Conservation (phyloP, 129 eudicot genomes). For the Helichrysum umbraculigerum region DNA sequence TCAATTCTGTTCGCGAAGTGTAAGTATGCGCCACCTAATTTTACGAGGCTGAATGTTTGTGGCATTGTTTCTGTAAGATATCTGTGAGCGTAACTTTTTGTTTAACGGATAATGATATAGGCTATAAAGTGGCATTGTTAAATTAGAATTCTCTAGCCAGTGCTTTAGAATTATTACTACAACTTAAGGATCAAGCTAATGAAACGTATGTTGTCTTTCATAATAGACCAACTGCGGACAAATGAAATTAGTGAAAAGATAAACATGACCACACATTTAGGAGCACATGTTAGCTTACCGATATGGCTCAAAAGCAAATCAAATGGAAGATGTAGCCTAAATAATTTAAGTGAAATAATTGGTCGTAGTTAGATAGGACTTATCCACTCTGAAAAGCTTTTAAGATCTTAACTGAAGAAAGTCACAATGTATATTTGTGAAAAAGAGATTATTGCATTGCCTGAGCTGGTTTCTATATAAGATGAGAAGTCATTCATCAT, state of each 20-base stretch:
- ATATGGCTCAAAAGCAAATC: slow-evolving; percentile 6
- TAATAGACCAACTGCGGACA: not conserved
- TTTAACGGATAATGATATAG: slow-evolving; percentile 10
- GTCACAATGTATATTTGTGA: not conserved
- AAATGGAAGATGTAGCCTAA: not conserved
- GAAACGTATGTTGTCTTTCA: not conserved
- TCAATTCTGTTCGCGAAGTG: slow-evolving; percentile 85
- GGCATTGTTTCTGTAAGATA: slow-evolving; percentile 11
- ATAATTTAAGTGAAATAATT: not conserved
- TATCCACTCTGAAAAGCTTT: not conserved
- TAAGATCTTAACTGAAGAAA: not conserved
- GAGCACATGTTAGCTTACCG: not conserved
- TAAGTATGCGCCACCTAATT: slow-evolving; percentile 40
- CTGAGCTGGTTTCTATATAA: not conserved
- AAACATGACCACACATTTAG: slow-evolving; percentile 7
- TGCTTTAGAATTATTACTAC: not conserved
- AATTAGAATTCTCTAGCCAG: not conserved
- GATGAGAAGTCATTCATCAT: not conserved
- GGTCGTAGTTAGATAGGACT: not conserved
- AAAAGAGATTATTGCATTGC: slow-evolving; percentile 10
- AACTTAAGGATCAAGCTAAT: not conserved
- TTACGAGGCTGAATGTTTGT: slow-evolving; percentile 12
- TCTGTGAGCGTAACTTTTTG: not conserved
- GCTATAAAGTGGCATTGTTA: slow-evolving; percentile 3
- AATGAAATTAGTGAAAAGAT: not conserved